A percentile compares a stretch with the other conserved stretches of the same genome.
Conservation (phyloP, 2,329 filamentous ascomycete genomes). For the Fusarium sp. region DNA sequence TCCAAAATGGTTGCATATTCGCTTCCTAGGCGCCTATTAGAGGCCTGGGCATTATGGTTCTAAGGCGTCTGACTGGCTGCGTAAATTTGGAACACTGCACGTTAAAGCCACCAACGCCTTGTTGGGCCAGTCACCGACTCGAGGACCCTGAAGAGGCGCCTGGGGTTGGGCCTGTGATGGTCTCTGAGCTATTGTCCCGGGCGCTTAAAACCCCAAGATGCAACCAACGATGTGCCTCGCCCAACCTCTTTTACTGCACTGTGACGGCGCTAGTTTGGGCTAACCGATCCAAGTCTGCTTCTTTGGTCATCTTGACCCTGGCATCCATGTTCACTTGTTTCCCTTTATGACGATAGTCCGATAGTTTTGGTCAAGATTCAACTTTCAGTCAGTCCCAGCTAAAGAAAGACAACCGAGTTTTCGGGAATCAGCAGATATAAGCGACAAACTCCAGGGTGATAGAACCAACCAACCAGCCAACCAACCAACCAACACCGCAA, state of each 20-base stretch:
- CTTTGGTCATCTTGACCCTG: conserved; percentile 6
- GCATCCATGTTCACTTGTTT: conserved; percentile 9
- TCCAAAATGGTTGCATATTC: neutral
- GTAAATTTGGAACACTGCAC: conserved; percentile 47
- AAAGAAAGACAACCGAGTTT: conserved; percentile 5
- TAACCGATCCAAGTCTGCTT: conserved; percentile 13
- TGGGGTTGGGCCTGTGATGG: conserved; percentile 11
- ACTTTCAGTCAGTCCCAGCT: neutral
- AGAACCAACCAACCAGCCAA: neutral
- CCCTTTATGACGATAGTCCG: neutral
- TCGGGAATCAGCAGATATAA: conserved; percentile 22
- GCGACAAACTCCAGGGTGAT: conserved; percentile 11
- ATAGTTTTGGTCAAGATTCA: neutral
- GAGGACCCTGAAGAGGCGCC: conserved; percentile 30
- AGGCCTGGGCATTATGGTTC: conserved; percentile 31
- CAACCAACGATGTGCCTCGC: conserved; percentile 39
- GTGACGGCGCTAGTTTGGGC: conserved; percentile 46
- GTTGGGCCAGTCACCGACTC: conserved; percentile 10
- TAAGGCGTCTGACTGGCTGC: conserved; percentile 43
- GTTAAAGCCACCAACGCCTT: conserved; percentile 34
- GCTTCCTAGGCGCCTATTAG: conserved; percentile 43
- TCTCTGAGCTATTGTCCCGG: conserved; percentile 17
- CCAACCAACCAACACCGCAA: neutral
- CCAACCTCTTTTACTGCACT: conserved; percentile 42
- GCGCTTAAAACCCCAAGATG: conserved; percentile 42